Conservation (phyloP, 2,329 filamentous ascomycete genomes). For the Alternaria rosae region DNA sequence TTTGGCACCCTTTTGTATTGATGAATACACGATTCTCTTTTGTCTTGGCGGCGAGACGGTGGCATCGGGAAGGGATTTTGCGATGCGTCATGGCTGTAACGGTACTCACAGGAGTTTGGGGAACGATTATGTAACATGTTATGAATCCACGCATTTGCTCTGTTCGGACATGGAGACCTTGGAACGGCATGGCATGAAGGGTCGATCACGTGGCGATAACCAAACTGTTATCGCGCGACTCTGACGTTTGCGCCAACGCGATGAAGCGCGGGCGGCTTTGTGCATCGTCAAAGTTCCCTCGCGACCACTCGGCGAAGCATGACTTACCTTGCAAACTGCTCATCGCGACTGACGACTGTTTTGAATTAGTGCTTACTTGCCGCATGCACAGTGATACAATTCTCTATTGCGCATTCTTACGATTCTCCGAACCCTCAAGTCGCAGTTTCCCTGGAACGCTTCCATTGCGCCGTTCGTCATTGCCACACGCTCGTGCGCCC, state of each 20-base stretch:
- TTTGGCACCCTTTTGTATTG: constrained; percentile 4
- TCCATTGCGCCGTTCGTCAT: constrained; percentile 6
- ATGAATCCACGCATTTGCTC: constrained; percentile 34
- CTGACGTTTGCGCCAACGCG: constrained; percentile 13
- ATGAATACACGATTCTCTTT: constrained; percentile 6
- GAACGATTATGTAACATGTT: constrained; percentile 35
- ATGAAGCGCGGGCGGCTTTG: constrained; percentile 10
- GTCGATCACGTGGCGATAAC: constrained; percentile 24
- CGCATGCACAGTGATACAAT: constrained; percentile 9
- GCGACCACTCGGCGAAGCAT: neutral
- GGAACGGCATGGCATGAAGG: neutral
- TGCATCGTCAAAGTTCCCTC: constrained; percentile 8
- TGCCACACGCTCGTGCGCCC: constrained; percentile 8
- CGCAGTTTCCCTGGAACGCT: constrained; percentile 3
- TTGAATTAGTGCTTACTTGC: constrained; percentile 1
- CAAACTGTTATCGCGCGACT: constrained; percentile 11
- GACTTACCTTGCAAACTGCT: neutral
- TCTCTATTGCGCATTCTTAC: constrained; percentile 22
- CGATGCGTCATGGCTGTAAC: constrained; percentile 17
- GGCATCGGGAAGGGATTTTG: constrained; percentile 1
- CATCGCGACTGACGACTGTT: neutral
- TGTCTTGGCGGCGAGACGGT: constrained; percentile 1
- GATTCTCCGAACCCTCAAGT: constrained; percentile 7
- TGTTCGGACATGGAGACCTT: neutral
- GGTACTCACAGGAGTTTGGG: constrained; percentile 8